Evolutionary conservation across 306 rosid genomes (phyloP).

Genomic region (Vigna hirtella): DNA sequence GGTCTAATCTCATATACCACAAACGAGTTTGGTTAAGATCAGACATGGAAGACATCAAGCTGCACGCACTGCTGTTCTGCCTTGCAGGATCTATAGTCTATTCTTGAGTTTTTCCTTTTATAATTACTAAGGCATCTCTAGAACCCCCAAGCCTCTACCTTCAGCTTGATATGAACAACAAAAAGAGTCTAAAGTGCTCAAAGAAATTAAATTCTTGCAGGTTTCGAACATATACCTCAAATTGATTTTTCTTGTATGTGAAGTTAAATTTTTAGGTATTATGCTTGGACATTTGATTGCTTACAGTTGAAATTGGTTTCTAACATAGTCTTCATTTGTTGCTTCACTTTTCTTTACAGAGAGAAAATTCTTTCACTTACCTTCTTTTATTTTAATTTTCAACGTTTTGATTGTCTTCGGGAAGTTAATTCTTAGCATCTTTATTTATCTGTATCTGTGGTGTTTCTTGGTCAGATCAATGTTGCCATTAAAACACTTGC

Average conservation of each 20-base stretch:
- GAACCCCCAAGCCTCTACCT: no score
- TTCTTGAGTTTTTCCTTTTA: no score
- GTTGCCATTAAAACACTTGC: slow-evolving; percentile 60
- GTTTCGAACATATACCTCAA: no score
- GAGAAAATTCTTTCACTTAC: neutral
- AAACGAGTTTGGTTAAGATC: no score
- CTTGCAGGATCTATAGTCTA: no score
- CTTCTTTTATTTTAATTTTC: neutral
- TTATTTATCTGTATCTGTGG: slow-evolving; percentile 28
- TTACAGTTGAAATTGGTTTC: neutral
- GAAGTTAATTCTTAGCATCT: neutral
- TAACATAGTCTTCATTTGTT: neutral
- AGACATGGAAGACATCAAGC: no score
- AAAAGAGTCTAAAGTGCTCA: no score
- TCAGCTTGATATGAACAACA: no score
- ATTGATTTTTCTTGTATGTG: neutral
- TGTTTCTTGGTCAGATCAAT: slow-evolving; percentile 58
- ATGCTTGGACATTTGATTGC: neutral
- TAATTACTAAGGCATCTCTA: no score
- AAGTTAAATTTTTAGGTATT: neutral
- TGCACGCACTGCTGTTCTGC: no score
- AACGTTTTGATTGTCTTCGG: slow-evolving; percentile 21
- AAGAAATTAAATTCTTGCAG: no score
- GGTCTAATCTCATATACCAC: no score
- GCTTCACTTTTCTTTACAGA: neutral